Base-by-base conservation (phyloP, 2,329 filamentous ascomycete species). In the Aulographum hederae region DNA sequence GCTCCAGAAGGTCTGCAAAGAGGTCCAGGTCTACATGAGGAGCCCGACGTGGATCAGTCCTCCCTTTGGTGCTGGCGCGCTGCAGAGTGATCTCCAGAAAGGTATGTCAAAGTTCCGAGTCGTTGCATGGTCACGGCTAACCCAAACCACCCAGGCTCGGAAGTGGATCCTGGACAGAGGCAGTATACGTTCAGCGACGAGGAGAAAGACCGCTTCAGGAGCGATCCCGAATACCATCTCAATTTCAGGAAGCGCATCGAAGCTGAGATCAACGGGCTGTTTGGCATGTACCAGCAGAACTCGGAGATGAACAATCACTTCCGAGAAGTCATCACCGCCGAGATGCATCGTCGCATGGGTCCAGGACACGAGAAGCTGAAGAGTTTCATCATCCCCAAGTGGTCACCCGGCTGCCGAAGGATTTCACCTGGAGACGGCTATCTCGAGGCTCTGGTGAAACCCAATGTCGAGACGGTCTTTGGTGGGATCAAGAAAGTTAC, bases 41-140 rank as follows among this genome's bases (percentile, higher is more conserved):
- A 49, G 45, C 31, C 58, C 59, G 1, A 58, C 60, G 0, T 67
- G 62, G 62, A 55, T 67, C 2, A 47, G 45, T 18, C 49, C 52
- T 4, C 50, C 51, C 2, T 52, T 55, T 30, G 51, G 49, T 15
- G 50, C 45, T 10, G 48, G 45, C 19, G 50, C 48, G 13, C 44
- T 53, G 18, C 45, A 39, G 11, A 43, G 42, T 6, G 45, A 53
- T 20, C 38, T 50, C 0, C 45, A 51, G 33, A 51, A 50, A 30
- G 46, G 43, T 2, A 35, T 15, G 4, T 12, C 14, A 10, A 12
- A 26, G 5, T 6, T 26, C 6, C n/a, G n/a, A n/a, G n/a, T n/a
- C n/a, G n/a, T n/a, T n/a, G n/a, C 11, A 13, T 23, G 8, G 10
- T 11, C 10, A 8, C 10, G 8, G 13, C 14, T n/a, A 31, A 38